Evolutionary conservation across 805 yeast species (phyloP).

Genomic region (Wickerhamomyces silvicola): DNA sequence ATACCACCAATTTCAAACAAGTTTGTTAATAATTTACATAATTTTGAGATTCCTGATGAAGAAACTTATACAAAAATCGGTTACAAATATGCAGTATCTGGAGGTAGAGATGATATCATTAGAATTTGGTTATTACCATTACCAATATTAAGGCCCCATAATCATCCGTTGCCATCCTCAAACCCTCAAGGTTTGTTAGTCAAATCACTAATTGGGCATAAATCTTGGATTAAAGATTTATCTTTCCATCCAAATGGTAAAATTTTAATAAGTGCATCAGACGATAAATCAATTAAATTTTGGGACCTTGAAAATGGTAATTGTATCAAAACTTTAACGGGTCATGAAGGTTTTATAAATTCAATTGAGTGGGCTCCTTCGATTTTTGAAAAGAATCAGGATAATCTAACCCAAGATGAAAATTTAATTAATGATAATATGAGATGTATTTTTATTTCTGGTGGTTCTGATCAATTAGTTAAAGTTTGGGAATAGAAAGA

Average conservation of each 20-base stretch:
- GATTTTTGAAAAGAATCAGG: constrained; percentile 23
- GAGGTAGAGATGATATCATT: constrained; percentile 71
- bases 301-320: constrained; percentile 65
- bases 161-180: constrained; percentile 50
- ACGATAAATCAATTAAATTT: constrained; percentile 66
- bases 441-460: constrained; percentile 74
- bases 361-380: constrained; percentile 50
- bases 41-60: constrained; percentile 21
- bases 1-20: constrained; percentile 48
- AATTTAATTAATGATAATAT: constrained; percentile 37
- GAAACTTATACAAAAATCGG: constrained; percentile 36
- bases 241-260: constrained; percentile 72
- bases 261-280: constrained; percentile 64
- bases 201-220: constrained; percentile 62
- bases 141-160: constrained; percentile 50
- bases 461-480: constrained; percentile 90
- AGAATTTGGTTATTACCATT: constrained; percentile 74
- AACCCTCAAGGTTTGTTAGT: constrained; percentile 58
- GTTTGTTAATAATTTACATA: constrained; percentile 38
- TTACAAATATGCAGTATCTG: constrained; percentile 68
- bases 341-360: constrained; percentile 75
- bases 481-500: constrained; percentile 75
- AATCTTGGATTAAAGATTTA: constrained; percentile 77
- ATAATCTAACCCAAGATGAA: constrained; percentile 22
- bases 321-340: constrained; percentile 44